phyloP scores from a whole-genome alignment of 495 filamentous ascomycete species.

The Rhypophila decipiens region DNA sequence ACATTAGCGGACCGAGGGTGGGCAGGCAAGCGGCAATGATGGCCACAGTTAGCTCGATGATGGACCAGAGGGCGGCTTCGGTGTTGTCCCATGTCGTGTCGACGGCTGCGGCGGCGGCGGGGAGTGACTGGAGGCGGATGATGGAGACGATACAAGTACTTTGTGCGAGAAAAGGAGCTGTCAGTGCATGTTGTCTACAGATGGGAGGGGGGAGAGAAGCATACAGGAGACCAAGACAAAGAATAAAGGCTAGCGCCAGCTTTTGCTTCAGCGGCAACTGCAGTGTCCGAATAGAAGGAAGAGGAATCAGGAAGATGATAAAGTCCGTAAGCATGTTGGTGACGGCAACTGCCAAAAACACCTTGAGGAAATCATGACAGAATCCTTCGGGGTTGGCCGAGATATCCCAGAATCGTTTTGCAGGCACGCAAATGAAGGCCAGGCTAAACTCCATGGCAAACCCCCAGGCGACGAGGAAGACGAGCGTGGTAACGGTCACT shows the following conservation, averaged over 20 bases:
- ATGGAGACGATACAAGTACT: slow-evolving; percentile 46
- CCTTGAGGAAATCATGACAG: no score
- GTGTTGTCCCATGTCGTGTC: slow-evolving; percentile 47
- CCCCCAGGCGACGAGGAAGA: slow-evolving; percentile 24
- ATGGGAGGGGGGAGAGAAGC: slow-evolving; percentile 2
- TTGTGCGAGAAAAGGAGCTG: no score
- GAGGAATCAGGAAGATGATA: slow-evolving; percentile 26
- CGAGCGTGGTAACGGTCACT: slow-evolving; percentile 17
- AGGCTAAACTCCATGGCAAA: slow-evolving; percentile 18
- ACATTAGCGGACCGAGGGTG: slow-evolving; percentile 40
- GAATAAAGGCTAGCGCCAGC: slow-evolving; percentile 28
- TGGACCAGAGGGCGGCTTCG: slow-evolving; percentile 48
- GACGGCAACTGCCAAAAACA: slow-evolving; percentile 22
- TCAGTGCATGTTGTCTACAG: no score
- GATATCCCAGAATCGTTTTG: slow-evolving; percentile 26
- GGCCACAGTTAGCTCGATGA: slow-evolving; percentile 45
- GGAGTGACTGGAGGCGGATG: slow-evolving; percentile 42
- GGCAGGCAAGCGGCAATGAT: slow-evolving; percentile 49
- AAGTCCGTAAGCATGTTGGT: slow-evolving; percentile 34
- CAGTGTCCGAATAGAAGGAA: slow-evolving; percentile 28
- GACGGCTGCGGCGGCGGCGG: slow-evolving; percentile 33
- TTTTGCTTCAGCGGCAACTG: slow-evolving; percentile 31
- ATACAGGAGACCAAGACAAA: slow-evolving; percentile 34
- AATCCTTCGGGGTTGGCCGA: no score
- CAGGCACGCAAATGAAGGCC: slow-evolving; percentile 23